phyloP scores from a whole-genome alignment of 2,329 filamentous ascomycete species.

The Ascochyta koolunga region DNA sequence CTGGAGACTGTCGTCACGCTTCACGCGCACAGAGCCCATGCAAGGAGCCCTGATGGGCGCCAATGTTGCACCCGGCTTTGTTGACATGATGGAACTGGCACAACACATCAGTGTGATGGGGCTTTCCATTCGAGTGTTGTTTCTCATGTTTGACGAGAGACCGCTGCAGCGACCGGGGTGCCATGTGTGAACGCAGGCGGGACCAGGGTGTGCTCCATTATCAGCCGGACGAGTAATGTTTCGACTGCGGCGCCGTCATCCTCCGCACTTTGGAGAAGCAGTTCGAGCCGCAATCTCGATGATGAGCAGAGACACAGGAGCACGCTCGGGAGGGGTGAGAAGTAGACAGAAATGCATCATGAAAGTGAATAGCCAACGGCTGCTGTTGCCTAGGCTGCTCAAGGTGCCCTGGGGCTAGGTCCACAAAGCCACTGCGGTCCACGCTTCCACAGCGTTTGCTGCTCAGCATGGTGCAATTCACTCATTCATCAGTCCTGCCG shows the following conservation, averaged over 20 bases:
- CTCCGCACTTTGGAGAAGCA: conserved; percentile 11
- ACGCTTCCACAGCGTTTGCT: conserved; percentile 8
- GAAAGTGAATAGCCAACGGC: background rate
- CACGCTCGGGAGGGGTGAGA: background rate
- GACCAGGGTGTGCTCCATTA: conserved; percentile 23
- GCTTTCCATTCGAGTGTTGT: conserved; percentile 15
- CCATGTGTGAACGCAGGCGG: conserved; percentile 42
- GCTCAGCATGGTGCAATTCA: conserved; percentile 5
- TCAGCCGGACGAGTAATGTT: conserved; percentile 20
- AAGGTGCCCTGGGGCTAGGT: background rate
- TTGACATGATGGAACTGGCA: conserved; percentile 26
- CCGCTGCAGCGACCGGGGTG: conserved; percentile 38
- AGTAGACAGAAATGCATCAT: background rate
- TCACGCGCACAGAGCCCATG: conserved; percentile 26
- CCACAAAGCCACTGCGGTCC: background rate
- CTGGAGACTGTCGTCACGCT: conserved; percentile 22
- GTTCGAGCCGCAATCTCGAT: conserved; percentile 18
- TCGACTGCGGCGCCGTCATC: conserved; percentile 12
- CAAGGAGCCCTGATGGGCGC: conserved; percentile 32
- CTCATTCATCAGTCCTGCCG: conserved; percentile 30
- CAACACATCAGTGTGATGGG: conserved; percentile 20
- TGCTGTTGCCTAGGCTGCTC: conserved; percentile 2
- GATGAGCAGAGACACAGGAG: conserved; percentile 15
- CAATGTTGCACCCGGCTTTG: conserved; percentile 40
- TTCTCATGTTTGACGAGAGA: conserved; percentile 21